Evolutionary conservation across 257 asterid species (phyloP).

Genomic region (Capsicum chinense): DNA sequence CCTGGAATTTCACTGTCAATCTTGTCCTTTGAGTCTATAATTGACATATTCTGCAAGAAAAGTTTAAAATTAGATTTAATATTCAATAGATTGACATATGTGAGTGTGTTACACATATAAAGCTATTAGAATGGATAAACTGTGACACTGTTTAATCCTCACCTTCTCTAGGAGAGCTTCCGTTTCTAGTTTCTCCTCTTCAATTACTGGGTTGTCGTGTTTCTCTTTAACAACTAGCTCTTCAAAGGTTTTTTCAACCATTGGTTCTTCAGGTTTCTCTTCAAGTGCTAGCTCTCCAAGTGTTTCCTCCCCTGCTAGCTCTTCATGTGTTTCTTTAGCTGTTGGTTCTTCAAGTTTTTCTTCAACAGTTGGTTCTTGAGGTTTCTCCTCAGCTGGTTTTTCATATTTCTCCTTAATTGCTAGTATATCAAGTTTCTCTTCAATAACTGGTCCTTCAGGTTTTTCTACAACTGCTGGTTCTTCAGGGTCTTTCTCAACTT

Average conservation of each 20-base stretch:
- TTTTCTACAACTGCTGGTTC: not conserved
- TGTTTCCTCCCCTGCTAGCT: not conserved
- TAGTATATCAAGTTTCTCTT: not conserved
- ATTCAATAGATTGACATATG: not conserved
- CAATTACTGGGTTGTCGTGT: not conserved
- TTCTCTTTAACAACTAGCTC: constrained; percentile 17
- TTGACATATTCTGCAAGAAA: not conserved
- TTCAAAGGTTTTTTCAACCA: not conserved
- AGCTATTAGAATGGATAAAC: not conserved
- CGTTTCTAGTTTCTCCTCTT: constrained; percentile 9
- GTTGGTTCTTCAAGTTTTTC: not conserved
- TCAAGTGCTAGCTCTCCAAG: not conserved
- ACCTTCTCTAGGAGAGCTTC: constrained; percentile 1
- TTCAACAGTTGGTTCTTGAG: not conserved
- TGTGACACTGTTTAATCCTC: constrained; percentile 1
- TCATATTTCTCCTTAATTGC: not conserved
- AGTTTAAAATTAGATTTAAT: not conserved
- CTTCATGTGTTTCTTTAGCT: too few species aligned
- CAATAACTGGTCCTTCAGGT: not conserved
- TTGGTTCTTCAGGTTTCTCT: not conserved
- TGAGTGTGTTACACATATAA: not conserved
- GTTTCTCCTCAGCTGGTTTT: not conserved
- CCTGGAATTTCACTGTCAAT: not conserved
- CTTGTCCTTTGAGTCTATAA: constrained; percentile 23
- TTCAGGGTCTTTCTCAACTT: not conserved